These are phyloP conservation scores for Neolentinus lepideus DNA, from an alignment of 1,284 basidiomycete species.

Conservation along the genomic window DNA sequence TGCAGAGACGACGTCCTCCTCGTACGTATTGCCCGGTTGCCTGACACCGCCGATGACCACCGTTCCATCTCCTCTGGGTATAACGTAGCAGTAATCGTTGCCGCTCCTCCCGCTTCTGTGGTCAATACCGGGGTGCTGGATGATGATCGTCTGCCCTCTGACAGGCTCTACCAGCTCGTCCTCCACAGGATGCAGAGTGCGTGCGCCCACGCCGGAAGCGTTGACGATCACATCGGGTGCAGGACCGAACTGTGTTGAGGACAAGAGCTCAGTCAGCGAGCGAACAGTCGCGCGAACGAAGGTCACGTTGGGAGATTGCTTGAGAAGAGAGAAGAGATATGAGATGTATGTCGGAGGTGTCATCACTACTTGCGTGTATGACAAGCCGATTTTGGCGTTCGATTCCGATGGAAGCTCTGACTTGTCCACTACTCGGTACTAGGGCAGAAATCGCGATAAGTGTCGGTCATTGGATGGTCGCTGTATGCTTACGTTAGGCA, in stretches of 20 bases:
- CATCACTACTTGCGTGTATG: not conserved
- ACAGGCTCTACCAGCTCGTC: slow-evolving; percentile 1
- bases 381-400: not conserved
- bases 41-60: slow-evolving; percentile 1
- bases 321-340: not conserved
- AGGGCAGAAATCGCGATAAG: not conserved
- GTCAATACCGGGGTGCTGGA: not conserved
- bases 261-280: not conserved
- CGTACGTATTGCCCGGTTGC: not conserved
- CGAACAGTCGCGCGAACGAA: not conserved
- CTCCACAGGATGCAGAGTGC: not conserved
- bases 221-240: not conserved
- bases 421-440: not conserved
- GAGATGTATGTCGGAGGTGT: not conserved
- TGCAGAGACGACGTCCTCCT: not conserved
- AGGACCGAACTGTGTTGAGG: not conserved
- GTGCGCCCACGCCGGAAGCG: not conserved
- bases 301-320: not conserved
- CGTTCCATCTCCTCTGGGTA: not conserved
- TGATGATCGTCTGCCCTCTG: not conserved
- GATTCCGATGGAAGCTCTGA: not conserved
- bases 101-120: not conserved
- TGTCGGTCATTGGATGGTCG: not conserved
- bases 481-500: not conserved
- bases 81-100: slow-evolving; percentile 2